phyloP scores from a whole-genome alignment of 768 basidiomycete species.

The Pleurotus eryngii region DNA sequence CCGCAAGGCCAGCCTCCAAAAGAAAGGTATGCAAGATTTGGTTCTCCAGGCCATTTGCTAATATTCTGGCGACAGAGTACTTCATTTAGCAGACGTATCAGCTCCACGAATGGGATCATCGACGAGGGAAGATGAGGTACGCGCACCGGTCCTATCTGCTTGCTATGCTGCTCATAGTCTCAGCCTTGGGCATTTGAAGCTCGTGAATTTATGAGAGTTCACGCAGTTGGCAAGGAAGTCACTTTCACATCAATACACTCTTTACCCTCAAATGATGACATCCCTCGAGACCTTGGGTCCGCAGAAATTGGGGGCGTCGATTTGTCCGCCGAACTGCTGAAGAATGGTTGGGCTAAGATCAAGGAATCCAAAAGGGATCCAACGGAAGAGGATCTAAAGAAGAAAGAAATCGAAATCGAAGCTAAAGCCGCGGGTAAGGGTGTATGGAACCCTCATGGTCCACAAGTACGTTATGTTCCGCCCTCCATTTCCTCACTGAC shows the following conservation, averaged over 20 bases:
- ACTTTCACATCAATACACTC: slow-evolving; percentile 81
- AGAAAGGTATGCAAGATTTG: slow-evolving; percentile 61
- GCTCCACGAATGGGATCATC: slow-evolving; percentile 84
- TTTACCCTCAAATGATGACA: slow-evolving; percentile 71
- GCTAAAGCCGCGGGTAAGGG: slow-evolving; percentile 77
- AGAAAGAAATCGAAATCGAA: slow-evolving; percentile 72
- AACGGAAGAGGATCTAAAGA: slow-evolving; percentile 71
- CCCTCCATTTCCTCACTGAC: neutral
- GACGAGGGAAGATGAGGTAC: slow-evolving; percentile 85
- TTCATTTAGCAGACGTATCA: slow-evolving; percentile 85
- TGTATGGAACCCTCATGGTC: slow-evolving; percentile 82
- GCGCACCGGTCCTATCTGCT: slow-evolving; percentile 11
- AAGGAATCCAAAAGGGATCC: slow-evolving; percentile 85
- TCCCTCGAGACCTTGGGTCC: slow-evolving; percentile 74
- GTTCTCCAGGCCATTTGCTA: slow-evolving; percentile 6
- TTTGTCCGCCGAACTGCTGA: slow-evolving; percentile 72
- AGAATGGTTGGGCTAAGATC: slow-evolving; percentile 89
- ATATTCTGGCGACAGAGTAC: slow-evolving; percentile 48
- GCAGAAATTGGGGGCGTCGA: slow-evolving; percentile 74
- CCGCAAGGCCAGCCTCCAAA: slow-evolving; percentile 86
- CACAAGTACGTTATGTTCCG: slow-evolving; percentile 43
- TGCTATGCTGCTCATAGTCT: neutral
- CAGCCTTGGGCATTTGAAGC: slow-evolving; percentile 92
- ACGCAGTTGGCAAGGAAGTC: slow-evolving; percentile 89
- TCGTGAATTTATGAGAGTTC: slow-evolving; percentile 84